These are phyloP conservation scores for Aspergillus sp. DNA, from an alignment of 2,329 filamentous ascomycete species.

Conservation along the genomic window DNA sequence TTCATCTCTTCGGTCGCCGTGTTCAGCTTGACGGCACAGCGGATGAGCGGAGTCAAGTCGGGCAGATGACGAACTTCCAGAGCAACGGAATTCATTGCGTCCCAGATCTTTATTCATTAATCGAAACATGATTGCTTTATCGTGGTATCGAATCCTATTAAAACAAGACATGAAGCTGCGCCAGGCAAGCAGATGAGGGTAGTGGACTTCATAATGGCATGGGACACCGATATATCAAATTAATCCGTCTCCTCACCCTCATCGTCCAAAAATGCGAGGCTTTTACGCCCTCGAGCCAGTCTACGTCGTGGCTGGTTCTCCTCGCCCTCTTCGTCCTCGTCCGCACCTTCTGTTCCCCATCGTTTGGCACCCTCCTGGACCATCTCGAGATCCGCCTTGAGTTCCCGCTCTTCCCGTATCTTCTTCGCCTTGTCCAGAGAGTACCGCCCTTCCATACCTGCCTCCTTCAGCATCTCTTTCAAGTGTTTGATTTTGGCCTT, in stretches of 20 bases:
- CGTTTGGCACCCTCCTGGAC: constrained; percentile 74
- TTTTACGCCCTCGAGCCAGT: constrained; percentile 39
- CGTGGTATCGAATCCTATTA: neutral
- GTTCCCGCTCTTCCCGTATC: constrained; percentile 82
- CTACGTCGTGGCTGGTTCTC: constrained; percentile 34
- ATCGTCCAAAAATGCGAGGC: constrained; percentile 59
- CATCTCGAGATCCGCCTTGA: constrained; percentile 76
- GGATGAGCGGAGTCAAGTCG: constrained; percentile 54
- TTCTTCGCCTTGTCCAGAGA: constrained; percentile 76
- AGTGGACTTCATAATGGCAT: constrained; percentile 1
- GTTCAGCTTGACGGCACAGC: constrained; percentile 89
- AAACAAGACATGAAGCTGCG: constrained; percentile 1
- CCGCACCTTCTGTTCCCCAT: constrained; percentile 60
- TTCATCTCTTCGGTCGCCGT: constrained; percentile 96
- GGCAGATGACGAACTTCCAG: constrained; percentile 23
- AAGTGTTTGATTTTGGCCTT: constrained; percentile 81
- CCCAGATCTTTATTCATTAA: constrained; percentile 1
- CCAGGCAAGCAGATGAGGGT: constrained; percentile 4
- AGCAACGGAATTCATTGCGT: neutral
- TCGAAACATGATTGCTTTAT: constrained; percentile 6
- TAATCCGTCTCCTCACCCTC: constrained; percentile 61
- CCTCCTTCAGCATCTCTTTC: constrained; percentile 69
- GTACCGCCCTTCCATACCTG: constrained; percentile 85
- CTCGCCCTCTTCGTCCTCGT: constrained; percentile 35
- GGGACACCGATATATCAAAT: constrained; percentile 7